Evolutionary conservation across 2,329 filamentous ascomycete genomes (phyloP), one percentile per base, ranked within the genome.

Genomic region (Pseudocercospora vitis): DNA sequence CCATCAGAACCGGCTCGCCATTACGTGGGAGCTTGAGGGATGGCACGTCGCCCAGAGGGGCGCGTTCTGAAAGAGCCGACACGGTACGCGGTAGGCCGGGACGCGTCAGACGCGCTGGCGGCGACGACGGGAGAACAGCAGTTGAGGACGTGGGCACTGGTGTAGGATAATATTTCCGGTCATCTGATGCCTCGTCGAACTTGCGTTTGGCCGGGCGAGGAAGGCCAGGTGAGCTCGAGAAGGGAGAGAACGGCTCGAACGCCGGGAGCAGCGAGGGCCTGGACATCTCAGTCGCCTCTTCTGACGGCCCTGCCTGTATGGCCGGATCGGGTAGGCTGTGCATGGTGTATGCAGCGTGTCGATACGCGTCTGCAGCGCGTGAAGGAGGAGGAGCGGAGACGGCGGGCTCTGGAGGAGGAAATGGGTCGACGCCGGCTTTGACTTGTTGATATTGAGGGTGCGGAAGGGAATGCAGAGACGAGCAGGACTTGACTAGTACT

Each of bases 141-240:
- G 92, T 96, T 62, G 90, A 95, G 3, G 94, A 97, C 3, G 92
- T 96, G 16, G 92, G 91, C 57, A 95, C 82, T 1, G 94, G 94
- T 2, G 94, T 97, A 35, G 94, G 94, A 74, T 97, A 97, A 65
- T 74, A 76, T 62, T 72, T 56, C 72, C 73, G 52, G 72, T 76
- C 59, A 59, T 69, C 61, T 68, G 73, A 55, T 80, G 81, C 42
- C 56, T 75, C 75, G 50, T 72, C 70, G 63, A 74, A 76, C 67
- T 85, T 86, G 68, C 87, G 83, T 75, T 91, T 91, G 45, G 86
- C 80, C 33, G 59, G 31, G 50, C 86, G 81, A 45, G 87, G 87
- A 47, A 90, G 82, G 51, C 77, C 81, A 2, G 88, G 87, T 9
- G 88, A 90, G 18, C 88, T 90, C n/a, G 87, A 87, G 53, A 89